These are phyloP conservation scores for Teunomyces pallodes DNA, from an alignment of 805 yeast genomes.

Conservation along the genomic window DNA sequence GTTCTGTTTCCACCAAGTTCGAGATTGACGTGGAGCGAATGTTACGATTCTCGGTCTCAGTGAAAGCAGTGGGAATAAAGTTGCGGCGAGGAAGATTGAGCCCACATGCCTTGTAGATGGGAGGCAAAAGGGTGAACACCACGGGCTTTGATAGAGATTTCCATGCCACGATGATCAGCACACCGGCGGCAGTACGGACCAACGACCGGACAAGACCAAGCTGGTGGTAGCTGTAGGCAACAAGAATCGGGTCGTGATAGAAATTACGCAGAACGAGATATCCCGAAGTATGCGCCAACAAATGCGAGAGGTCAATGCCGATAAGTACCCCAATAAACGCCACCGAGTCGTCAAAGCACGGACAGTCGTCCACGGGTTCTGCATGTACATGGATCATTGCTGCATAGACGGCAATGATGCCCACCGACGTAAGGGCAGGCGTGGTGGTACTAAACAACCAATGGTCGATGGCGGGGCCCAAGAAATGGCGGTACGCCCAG, in stretches of 20 bases:
- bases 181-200: conserved; percentile 60
- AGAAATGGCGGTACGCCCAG: conserved; percentile 44
- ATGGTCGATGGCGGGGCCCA: conserved; percentile 46
- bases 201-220: conserved; percentile 42
- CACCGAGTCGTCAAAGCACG: conserved; percentile 93
- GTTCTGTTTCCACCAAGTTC: conserved; percentile 24
- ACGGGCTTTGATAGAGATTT: conserved; percentile 69
- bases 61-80: conserved; percentile 37
- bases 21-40: conserved; percentile 40
- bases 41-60: conserved; percentile 27
- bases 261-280: conserved; percentile 19
- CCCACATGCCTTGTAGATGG: conserved; percentile 48
- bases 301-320: conserved; percentile 69
- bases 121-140: conserved; percentile 55
- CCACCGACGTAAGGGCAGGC: conserved; percentile 28
- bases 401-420: conserved; percentile 43
- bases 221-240: conserved; percentile 41
- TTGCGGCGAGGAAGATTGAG: conserved; percentile 38
- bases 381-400: conserved; percentile 66
- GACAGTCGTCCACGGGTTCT: conserved; percentile 88
- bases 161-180: conserved; percentile 66
- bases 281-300: conserved; percentile 40
- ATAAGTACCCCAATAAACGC: conserved; percentile 86
- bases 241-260: conserved; percentile 28
- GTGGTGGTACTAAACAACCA: conserved; percentile 30